A percentile compares a stretch with the other conserved stretches of the same genome.
Evolutionary conservation across 305 asterid genomes (phyloP).

Genomic region (Rubia peregrina): DNA sequence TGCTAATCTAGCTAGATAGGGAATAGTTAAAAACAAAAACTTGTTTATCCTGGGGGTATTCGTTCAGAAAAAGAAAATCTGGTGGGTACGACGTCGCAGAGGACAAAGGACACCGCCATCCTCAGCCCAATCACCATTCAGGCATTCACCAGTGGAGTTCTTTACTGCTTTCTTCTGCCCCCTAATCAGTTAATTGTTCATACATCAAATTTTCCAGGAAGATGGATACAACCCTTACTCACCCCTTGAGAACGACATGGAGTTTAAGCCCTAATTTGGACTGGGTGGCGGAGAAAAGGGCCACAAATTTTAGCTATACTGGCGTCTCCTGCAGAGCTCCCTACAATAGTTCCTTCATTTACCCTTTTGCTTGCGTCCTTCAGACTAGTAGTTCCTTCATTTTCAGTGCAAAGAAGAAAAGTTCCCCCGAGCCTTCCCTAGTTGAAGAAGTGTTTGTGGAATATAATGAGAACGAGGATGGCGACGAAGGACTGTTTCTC

Average conservation of each 20-base stretch:
- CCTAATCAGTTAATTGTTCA: neutral
- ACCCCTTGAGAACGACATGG: neutral
- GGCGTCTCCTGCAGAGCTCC: constrained; percentile 4
- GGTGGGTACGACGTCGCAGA: neutral
- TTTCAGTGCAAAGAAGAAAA: constrained; percentile 40
- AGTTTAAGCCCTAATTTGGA: neutral
- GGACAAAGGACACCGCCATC: neutral
- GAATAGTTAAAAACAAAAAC: too few relatives aligned
- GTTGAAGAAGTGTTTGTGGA: constrained; percentile 35
- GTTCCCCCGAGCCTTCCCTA: constrained; percentile 35
- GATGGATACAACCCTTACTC: constrained; percentile 15
- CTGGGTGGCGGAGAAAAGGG: constrained; percentile 8
- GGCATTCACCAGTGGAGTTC: neutral
- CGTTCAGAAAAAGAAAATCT: too few relatives aligned
- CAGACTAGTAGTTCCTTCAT: constrained; percentile 16
- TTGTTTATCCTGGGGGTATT: too few relatives aligned
- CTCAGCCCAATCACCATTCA: neutral
- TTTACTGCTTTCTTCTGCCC: neutral
- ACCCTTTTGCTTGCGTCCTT: constrained; percentile 14
- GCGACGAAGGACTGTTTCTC: constrained; percentile 31
- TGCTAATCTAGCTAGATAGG: too few relatives aligned
- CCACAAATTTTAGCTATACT: neutral
- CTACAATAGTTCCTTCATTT: too few relatives aligned
- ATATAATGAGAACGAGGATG: constrained; percentile 32
- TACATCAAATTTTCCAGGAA: neutral